A percentile compares a stretch with the other conserved stretches of the same genome.
These are phyloP conservation scores for Ophiostoma sp. DNA, from an alignment of 2,329 filamentous ascomycete species.

Conservation along the genomic window DNA sequence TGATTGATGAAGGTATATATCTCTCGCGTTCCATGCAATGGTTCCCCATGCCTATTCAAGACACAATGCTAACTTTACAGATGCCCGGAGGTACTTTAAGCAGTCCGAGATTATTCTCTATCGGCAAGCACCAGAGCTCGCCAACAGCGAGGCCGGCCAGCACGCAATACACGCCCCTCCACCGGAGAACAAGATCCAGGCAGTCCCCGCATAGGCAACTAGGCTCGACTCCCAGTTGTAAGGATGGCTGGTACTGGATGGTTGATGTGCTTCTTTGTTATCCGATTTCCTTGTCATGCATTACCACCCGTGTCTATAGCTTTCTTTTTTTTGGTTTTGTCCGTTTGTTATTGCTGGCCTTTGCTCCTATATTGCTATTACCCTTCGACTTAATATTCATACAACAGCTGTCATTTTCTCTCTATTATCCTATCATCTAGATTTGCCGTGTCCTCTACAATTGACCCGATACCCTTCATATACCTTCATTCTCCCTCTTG, in stretches of 20 bases:
- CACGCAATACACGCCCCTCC: conserved; percentile 35
- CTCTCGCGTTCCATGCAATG: not conserved
- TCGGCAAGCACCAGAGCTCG: conserved; percentile 65
- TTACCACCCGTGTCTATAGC: not conserved
- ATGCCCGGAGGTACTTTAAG: conserved; percentile 96
- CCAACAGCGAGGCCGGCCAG: conserved; percentile 35
- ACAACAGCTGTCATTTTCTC: not conserved
- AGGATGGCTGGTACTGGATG: not conserved
- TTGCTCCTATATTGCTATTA: not conserved
- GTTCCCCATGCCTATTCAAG: not conserved
- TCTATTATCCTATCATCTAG: not conserved
- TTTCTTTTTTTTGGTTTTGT: not conserved
- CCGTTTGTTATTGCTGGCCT: not conserved
- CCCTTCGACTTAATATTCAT: not conserved
- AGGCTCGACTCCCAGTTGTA: no score
- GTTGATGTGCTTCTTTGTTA: not conserved
- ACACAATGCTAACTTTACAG: conserved; percentile 43
- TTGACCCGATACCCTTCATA: no score
- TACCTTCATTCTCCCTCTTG: no score
- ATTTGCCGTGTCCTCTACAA: no score
- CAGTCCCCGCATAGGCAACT: conserved; percentile 5
- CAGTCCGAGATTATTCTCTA: conserved; percentile 98
- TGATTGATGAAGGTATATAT: conserved; percentile 79
- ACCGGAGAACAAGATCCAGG: conserved; percentile 39
- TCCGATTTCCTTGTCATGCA: not conserved